Percentiles rank a stretch among this genome's conserved stretches.
These are phyloP conservation scores for Talaromyces islandicus DNA, from an alignment of 2,329 filamentous ascomycete species.

Conservation along the genomic window DNA sequence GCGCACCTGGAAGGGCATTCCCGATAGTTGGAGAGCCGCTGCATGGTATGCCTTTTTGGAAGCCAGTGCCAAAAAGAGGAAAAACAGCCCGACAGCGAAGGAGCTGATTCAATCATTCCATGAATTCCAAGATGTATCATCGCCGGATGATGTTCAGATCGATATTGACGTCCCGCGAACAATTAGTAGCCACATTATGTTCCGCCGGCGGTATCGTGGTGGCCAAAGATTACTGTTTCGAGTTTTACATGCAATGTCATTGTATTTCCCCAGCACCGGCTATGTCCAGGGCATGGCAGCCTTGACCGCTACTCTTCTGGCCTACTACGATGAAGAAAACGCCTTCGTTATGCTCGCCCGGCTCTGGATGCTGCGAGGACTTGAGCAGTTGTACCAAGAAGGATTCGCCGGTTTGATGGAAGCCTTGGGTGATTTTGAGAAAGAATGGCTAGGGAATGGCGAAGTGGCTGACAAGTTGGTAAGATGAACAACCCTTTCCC, in stretches of 20 bases:
- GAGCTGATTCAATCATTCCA: slow-evolving; percentile 68
- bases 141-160: slow-evolving; percentile 91
- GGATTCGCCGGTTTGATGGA: slow-evolving; percentile 85
- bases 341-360: slow-evolving; percentile 96
- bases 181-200: slow-evolving; percentile 96
- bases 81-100: slow-evolving; percentile 59
- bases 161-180: slow-evolving; percentile 94
- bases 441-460: slow-evolving; percentile 69
- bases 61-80: slow-evolving; percentile 63
- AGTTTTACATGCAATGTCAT: slow-evolving; percentile 81
- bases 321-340: slow-evolving; percentile 93
- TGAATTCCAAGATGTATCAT: slow-evolving; percentile 65
- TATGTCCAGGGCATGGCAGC: slow-evolving; percentile 99
- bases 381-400: slow-evolving; percentile 75
- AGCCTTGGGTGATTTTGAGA: slow-evolving; percentile 78
- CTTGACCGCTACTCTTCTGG: slow-evolving; percentile 82
- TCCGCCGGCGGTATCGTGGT: slow-evolving; percentile 81
- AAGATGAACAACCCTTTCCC: slow-evolving; percentile 32
- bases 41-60: slow-evolving; percentile 94
- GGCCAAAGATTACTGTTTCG: slow-evolving; percentile 89
- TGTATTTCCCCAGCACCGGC: slow-evolving; percentile 85
- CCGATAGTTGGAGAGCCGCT: slow-evolving; percentile 85
- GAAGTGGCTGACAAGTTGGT: slow-evolving; percentile 77
- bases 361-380: slow-evolving; percentile 80
- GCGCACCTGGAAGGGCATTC: slow-evolving; percentile 96